phyloP scores from a whole-genome alignment of 2,329 filamentous ascomycete genomes.

The Fusarium sp. region DNA sequence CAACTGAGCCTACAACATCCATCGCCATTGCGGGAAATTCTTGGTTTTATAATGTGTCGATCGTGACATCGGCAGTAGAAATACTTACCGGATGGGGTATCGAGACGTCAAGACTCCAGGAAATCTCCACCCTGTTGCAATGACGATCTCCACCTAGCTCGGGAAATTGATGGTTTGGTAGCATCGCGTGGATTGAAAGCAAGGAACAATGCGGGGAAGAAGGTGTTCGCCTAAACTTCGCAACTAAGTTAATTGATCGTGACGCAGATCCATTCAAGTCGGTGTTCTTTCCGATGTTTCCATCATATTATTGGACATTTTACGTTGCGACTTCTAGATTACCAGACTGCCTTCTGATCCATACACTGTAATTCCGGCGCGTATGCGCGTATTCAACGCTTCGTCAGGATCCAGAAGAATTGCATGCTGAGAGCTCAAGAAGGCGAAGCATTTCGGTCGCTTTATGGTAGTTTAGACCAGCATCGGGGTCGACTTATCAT shows the following conservation, averaged over 20 bases:
- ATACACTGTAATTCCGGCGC: too few relatives aligned
- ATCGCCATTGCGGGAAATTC: neutral
- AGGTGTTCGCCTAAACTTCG: neutral
- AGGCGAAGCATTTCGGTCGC: too few relatives aligned
- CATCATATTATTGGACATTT: too few relatives aligned
- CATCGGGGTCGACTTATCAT: too few relatives aligned
- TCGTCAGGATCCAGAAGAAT: too few relatives aligned
- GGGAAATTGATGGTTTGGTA: neutral
- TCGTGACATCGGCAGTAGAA: neutral
- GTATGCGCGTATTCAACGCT: too few relatives aligned
- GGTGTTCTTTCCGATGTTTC: neutral
- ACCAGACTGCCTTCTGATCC: too few relatives aligned
- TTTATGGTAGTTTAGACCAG: too few relatives aligned
- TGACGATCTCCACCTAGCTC: neutral
- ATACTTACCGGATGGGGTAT: neutral
- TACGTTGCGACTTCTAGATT: too few relatives aligned
- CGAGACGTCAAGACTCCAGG: slow-evolving; percentile 11
- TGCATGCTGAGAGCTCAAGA: too few relatives aligned
- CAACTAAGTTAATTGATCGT: neutral
- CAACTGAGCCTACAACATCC: neutral
- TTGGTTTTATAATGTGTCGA: neutral
- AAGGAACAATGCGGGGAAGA: slow-evolving; percentile 4
- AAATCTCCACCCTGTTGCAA: neutral
- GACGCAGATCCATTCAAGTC: neutral
- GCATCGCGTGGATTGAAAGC: neutral